Conservation (phyloP, 805 yeast genomes). For the Zygoascus tannicola region DNA sequence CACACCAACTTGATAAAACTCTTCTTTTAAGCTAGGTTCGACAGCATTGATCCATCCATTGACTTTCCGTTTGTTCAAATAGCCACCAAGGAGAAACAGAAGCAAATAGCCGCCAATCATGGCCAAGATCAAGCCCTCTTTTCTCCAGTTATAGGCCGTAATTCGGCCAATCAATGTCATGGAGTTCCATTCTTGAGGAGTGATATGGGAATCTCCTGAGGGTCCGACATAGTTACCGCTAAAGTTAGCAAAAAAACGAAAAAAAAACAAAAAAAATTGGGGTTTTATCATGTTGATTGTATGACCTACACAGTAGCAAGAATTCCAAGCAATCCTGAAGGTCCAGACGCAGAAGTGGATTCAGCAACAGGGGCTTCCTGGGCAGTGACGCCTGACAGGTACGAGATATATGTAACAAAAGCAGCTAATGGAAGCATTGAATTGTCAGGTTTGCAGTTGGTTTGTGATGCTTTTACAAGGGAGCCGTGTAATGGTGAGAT, state of each 20-base stretch:
- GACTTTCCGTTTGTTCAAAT: slow-evolving; percentile 49
- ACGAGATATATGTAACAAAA: neutral
- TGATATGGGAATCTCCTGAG: neutral
- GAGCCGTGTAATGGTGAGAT: neutral
- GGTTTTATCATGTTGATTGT: no score
- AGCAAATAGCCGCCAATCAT: slow-evolving; percentile 42
- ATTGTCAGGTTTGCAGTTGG: no score
- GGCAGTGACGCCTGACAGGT: neutral
- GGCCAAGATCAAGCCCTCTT: slow-evolving; percentile 52
- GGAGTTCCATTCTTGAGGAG: slow-evolving; percentile 41
- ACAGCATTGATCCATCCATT: slow-evolving; percentile 42
- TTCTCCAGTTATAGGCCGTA: slow-evolving; percentile 59
- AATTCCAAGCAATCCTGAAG: neutral
- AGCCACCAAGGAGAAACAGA: slow-evolving; percentile 50
- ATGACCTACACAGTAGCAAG: neutral
- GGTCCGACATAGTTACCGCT: neutral
- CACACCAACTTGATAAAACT: slow-evolving; percentile 71
- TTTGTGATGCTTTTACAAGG: no score
- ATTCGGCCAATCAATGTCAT: slow-evolving; percentile 56
- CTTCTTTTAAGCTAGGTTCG: slow-evolving; percentile 44
- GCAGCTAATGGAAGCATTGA: neutral
- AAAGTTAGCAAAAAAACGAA: no score
- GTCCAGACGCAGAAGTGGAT: no score
- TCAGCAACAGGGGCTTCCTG: neutral
- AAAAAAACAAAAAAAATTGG: no score